Base-by-base conservation (phyloP, 2,329 filamentous ascomycete species). In the Sordariomycetes sp. region DNA sequence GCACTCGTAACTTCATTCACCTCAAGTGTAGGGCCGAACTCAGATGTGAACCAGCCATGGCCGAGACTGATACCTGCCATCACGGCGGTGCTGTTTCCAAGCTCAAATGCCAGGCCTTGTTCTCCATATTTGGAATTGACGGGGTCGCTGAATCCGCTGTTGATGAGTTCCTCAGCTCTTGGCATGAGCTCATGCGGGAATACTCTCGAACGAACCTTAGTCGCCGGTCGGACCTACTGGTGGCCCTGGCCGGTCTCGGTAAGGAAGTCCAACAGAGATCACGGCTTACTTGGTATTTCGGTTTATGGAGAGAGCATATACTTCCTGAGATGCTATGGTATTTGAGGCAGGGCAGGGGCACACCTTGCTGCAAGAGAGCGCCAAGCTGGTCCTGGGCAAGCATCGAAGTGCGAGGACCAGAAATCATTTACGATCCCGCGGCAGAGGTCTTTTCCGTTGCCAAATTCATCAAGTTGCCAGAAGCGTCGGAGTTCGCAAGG, bases 331-430 rank as follows among this genome's bases (percentile, higher is more conserved):
- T 33, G 32, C n/a, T 25, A 10, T 33, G 32, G 32, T 33, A 33
- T 23, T 20, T 33, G 20, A 6, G 32, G 19, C 11, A 14, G 14
- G 32, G 32, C 10, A 21, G n/a, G n/a, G 32, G 32, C 10, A 14
- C 19, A 14, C 17, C 32, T n/a, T 21, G 19, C 17, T 21, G 32
- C 14, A 12, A 21, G 21, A 24, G 32, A 16, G 32, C 32, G n/a
- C 32, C 32, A 5, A 33, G 20, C 21, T 33, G 32, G 32, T 33
- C 32, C 21, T 33, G 32, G 32, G 32, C 32, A 15, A 33, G 32
- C 32, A 33, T 33, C 32, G 32, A 33, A 16, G 32, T 33, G 19
- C 16, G 18, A 14, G 18, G 32, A 33, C 18, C 18, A 4, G 20
- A 33, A 24, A 23, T 33, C 21, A 14, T 33, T 20, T 16, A 15